Conservation (phyloP, 2,329 filamentous ascomycete species). For the Botryosphaeria dothidea region DNA sequence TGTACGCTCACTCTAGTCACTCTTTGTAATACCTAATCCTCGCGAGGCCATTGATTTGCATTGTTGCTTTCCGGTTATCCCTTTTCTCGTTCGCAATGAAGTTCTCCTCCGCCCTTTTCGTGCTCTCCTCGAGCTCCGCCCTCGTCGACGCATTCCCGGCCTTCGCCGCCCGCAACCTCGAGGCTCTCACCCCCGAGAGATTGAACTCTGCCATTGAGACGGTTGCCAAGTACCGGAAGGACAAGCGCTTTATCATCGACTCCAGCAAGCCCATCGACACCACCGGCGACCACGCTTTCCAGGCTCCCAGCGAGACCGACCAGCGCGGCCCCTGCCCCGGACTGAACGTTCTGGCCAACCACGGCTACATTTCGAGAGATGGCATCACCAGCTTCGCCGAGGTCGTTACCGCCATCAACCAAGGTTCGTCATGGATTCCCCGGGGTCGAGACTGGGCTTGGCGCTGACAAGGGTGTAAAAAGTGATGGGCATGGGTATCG, state of each 20-base stretch:
- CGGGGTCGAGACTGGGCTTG: background rate
- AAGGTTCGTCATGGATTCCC: background rate
- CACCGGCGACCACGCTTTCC: slow-evolving; percentile 19
- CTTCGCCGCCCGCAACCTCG: slow-evolving; percentile 14
- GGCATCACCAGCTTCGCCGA: slow-evolving; percentile 17
- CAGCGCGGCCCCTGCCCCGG: slow-evolving; percentile 35
- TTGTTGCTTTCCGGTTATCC: background rate
- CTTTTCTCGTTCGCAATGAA: slow-evolving; percentile 23
- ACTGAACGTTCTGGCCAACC: slow-evolving; percentile 38
- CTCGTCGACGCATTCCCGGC: slow-evolving; percentile 22
- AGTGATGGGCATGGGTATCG: slow-evolving; percentile 29
- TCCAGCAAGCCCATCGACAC: slow-evolving; percentile 4
- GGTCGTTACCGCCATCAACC: slow-evolving; percentile 10
- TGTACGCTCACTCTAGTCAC: slow-evolving; percentile 15
- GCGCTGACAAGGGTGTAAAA: slow-evolving; percentile 10
- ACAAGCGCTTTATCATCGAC: slow-evolving; percentile 20
- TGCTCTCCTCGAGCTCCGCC: slow-evolving; percentile 19
- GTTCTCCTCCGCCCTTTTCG: slow-evolving; percentile 20
- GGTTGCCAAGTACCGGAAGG: slow-evolving; percentile 22
- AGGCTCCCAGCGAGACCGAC: slow-evolving; percentile 13
- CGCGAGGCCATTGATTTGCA: background rate
- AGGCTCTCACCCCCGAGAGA: slow-evolving; percentile 21
- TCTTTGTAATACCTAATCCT: slow-evolving; percentile 12
- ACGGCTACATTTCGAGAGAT: slow-evolving; percentile 33
- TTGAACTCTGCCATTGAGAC: slow-evolving; percentile 22